Conservation (phyloP, 345 rosid species). For the Diplotaxis tenuifolia region DNA sequence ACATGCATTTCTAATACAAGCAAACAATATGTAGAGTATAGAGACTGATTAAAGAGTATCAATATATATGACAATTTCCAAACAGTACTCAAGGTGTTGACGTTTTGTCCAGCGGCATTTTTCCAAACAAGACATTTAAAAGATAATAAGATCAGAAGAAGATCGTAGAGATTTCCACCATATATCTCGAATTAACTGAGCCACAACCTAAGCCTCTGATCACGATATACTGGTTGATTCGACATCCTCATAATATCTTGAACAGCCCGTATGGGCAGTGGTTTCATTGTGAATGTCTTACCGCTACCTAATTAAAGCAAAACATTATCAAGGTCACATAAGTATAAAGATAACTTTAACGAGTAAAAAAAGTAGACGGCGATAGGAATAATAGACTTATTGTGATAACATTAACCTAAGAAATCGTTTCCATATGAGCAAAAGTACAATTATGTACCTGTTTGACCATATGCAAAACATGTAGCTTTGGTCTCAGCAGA, state of each 20-base stretch:
- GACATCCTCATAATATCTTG: slow-evolving; percentile 83
- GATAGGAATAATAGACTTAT: slow-evolving; percentile 2
- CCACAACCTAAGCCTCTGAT: slow-evolving; percentile 90
- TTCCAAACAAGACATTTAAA: too few relatives aligned
- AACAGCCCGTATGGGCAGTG: slow-evolving; percentile 81
- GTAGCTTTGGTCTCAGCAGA: slow-evolving; percentile 96
- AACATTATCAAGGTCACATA: slow-evolving; percentile 5
- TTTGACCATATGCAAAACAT: slow-evolving; percentile 99
- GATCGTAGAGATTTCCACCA: slow-evolving; percentile 95
- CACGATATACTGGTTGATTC: slow-evolving; percentile 78
- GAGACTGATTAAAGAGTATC: background rate
- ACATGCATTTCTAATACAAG: background rate
- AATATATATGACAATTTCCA: background rate
- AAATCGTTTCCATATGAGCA: slow-evolving; percentile 1
- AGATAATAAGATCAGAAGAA: too few relatives aligned
- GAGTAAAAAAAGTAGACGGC: background rate
- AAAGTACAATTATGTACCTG: slow-evolving; percentile 51
- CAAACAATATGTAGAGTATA: background rate
- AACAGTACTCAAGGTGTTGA: background rate
- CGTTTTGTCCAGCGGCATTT: background rate
- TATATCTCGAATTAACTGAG: slow-evolving; percentile 96
- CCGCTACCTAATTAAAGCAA: slow-evolving; percentile 72
- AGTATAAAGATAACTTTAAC: slow-evolving; percentile 3
- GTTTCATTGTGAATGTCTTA: slow-evolving; percentile 98
- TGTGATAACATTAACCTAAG: background rate